phyloP scores from a whole-genome alignment of 2,329 filamentous ascomycete genomes.

The Xylariales sp. region DNA sequence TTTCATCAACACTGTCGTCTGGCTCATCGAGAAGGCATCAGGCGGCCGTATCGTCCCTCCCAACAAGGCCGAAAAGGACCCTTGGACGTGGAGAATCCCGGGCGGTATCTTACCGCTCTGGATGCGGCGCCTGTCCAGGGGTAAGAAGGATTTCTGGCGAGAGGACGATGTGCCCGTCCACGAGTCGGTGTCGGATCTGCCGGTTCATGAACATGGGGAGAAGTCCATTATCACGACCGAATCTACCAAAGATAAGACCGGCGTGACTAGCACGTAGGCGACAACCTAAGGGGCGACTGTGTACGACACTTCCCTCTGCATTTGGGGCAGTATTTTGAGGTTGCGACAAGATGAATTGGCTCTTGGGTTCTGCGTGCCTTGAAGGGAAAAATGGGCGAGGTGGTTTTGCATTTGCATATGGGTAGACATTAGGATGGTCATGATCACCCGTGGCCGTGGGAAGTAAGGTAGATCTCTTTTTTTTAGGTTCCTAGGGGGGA shows the following conservation, averaged over 20 bases:
- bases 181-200: constrained; percentile 15
- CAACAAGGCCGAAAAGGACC: constrained; percentile 72
- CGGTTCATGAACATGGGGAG: not conserved
- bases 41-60: constrained; percentile 67
- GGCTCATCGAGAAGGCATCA: constrained; percentile 60
- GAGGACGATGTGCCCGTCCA: constrained; percentile 25
- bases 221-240: not conserved
- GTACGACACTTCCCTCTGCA: no score
- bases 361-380: no score
- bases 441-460: no score
- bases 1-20: constrained; percentile 67
- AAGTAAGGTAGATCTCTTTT: no score
- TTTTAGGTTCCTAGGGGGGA: no score
- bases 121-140: constrained; percentile 57
- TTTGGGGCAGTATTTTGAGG: no score
- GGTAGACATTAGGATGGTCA: no score
- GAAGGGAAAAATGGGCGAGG: no score
- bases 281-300: not conserved
- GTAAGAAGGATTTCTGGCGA: constrained; percentile 73
- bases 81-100: constrained; percentile 72
- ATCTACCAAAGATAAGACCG: constrained; percentile 1
- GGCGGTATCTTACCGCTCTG: constrained; percentile 73
- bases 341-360: no score
- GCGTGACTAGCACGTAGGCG: not conserved
- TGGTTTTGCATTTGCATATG: no score